phyloP scores from a whole-genome alignment of 208 protist species.

The Angomonas ambiguus region DNA sequence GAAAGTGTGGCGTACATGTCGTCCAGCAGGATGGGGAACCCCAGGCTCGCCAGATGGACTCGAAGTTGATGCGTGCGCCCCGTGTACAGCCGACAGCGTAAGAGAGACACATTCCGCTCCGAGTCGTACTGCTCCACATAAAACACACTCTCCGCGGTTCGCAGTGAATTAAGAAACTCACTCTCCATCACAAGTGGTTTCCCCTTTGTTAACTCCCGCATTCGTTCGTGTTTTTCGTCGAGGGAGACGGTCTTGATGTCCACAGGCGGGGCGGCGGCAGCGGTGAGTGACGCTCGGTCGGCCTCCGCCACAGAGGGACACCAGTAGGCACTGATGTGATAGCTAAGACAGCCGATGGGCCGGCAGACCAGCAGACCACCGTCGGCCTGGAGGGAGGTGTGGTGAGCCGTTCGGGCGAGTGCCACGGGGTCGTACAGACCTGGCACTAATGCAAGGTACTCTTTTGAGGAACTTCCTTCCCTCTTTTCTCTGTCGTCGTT shows the following conservation, averaged over 20 bases:
- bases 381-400: neutral
- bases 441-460: conserved; percentile 56
- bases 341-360: conserved; percentile 64
- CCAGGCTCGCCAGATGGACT: conserved; percentile 83
- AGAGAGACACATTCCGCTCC: conserved; percentile 35
- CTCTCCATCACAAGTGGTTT: neutral
- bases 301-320: conserved; percentile 22
- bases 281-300: neutral
- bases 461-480: conserved; percentile 24
- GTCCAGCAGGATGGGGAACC: conserved; percentile 85
- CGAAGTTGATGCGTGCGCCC: conserved; percentile 92
- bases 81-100: conserved; percentile 76
- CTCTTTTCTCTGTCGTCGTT: neutral
- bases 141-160: conserved; percentile 36
- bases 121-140: conserved; percentile 39
- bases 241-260: neutral
- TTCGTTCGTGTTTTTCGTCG: neutral
- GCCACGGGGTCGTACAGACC: conserved; percentile 34
- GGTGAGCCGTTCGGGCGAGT: conserved; percentile 18
- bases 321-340: conserved; percentile 73
- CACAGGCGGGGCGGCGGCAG: neutral
- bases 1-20: conserved; percentile 46
- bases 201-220: neutral
- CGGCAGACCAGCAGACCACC: conserved; percentile 19
- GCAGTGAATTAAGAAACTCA: conserved; percentile 36